These are phyloP conservation scores for Excoecaria agallocha DNA, from an alignment of 345 rosid species.

Conservation along the genomic window DNA sequence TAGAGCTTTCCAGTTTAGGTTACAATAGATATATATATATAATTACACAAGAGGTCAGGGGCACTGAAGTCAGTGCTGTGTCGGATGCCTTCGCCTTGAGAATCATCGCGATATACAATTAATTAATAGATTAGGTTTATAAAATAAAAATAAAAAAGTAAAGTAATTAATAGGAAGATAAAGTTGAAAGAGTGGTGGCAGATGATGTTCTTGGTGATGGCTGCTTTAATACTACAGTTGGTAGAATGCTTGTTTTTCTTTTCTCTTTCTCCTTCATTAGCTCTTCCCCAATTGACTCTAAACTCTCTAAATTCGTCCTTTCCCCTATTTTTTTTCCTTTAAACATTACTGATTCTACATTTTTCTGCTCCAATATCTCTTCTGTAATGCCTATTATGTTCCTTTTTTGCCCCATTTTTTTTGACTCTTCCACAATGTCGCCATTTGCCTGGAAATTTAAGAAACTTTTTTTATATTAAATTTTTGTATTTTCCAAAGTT, in stretches of 20 bases:
- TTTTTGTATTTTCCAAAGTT: no score
- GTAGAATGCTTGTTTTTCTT: slow-evolving; percentile 49
- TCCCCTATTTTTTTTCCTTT: slow-evolving; percentile 46
- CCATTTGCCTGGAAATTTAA: slow-evolving; percentile 30
- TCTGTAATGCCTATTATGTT: slow-evolving; percentile 23
- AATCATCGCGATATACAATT: not conserved
- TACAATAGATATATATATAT: no score
- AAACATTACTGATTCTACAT: slow-evolving; percentile 45
- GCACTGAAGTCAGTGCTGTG: not conserved
- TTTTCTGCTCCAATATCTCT: slow-evolving; percentile 37
- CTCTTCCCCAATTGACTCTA: slow-evolving; percentile 43
- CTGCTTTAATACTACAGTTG: slow-evolving; percentile 55
- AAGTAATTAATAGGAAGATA: slow-evolving; percentile 32
- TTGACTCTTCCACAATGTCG: not conserved
- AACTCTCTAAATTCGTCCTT: slow-evolving; percentile 38
- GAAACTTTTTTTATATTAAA: no score
- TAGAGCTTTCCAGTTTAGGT: no score
- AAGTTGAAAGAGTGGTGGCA: slow-evolving; percentile 43
- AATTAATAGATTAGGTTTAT: not conserved
- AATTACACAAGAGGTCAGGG: no score
- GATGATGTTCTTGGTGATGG: slow-evolving; percentile 54
- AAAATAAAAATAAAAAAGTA: not conserved
- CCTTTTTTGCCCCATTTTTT: slow-evolving; percentile 3
- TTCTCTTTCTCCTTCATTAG: slow-evolving; percentile 51
- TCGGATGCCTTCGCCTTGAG: slow-evolving; percentile 19